These are phyloP conservation scores for Psophocarpus tetragonolobus DNA, from an alignment of 306 rosid genomes.

Conservation along the genomic window DNA sequence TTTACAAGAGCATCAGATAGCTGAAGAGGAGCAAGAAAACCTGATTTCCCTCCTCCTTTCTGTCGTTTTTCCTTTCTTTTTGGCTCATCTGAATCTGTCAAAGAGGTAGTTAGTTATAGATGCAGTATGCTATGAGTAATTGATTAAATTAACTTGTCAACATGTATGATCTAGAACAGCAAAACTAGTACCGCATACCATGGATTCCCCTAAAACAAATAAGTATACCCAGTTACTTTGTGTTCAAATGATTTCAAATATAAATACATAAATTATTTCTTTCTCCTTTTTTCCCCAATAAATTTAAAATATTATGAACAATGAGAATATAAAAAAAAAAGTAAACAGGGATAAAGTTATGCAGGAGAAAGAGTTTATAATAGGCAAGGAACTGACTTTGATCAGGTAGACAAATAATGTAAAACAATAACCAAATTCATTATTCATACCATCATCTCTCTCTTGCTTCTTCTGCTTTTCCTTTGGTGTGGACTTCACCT, in stretches of 20 bases:
- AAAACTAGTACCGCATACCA: constrained; percentile 18
- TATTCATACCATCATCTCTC: constrained; percentile 57
- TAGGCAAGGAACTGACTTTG: constrained; percentile 17
- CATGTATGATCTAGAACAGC: background rate
- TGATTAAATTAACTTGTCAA: constrained; percentile 18
- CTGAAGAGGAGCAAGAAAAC: constrained; percentile 76
- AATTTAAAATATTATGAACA: background rate
- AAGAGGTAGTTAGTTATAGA: constrained; percentile 17
- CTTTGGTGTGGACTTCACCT: constrained; percentile 52
- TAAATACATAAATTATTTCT: background rate
- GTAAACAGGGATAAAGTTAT: background rate
- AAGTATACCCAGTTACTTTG: constrained; percentile 3
- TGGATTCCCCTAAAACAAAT: background rate
- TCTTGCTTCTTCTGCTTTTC: constrained; percentile 58
- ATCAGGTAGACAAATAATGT: constrained; percentile 7
- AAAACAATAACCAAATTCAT: constrained; percentile 17
- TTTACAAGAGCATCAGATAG: constrained; percentile 71
- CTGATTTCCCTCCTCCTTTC: constrained; percentile 69
- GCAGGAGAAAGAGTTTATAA: background rate
- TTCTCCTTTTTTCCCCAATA: background rate
- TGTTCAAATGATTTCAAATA: background rate
- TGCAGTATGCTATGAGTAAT: background rate
- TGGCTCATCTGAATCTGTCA: constrained; percentile 54
- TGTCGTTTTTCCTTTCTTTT: constrained; percentile 62
- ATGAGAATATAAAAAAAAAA: constrained; percentile 16